Conservation (phyloP, 1,139 yeast species). For the Pneumocystis canis region DNA sequence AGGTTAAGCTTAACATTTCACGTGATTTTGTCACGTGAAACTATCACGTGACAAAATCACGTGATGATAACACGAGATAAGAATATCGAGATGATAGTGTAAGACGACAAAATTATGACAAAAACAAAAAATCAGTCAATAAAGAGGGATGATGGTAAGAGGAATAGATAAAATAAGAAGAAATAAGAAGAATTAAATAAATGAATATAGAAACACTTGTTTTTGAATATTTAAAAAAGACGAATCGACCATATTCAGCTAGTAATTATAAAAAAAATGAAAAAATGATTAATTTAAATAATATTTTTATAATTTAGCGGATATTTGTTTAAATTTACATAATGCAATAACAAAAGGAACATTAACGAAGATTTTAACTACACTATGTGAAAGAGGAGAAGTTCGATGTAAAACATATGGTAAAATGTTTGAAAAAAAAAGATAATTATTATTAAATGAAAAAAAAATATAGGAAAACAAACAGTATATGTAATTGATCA, state of each 20-base stretch:
- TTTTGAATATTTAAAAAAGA: slow-evolving; percentile 24
- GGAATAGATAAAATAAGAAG: too few relatives aligned
- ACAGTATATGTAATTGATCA: not conserved
- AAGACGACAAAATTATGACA: not conserved
- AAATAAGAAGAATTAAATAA: too few relatives aligned
- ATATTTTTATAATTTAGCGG: too few relatives aligned
- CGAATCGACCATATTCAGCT: slow-evolving; percentile 30
- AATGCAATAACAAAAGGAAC: slow-evolving; percentile 23
- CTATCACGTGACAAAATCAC: too few relatives aligned
- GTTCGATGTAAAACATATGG: slow-evolving; percentile 26
- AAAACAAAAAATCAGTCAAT: not conserved
- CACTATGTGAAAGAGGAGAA: slow-evolving; percentile 20
- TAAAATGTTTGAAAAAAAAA: not conserved
- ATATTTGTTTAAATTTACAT: slow-evolving; percentile 28
- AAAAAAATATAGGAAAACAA: not conserved
- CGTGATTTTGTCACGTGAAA: too few relatives aligned
- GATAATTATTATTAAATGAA: not conserved
- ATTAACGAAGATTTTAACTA: slow-evolving; percentile 22
- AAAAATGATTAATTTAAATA: not conserved
- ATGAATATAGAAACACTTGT: slow-evolving; percentile 13
- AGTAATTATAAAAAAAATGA: slow-evolving; percentile 3
- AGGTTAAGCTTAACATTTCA: too few relatives aligned
- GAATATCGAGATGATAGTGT: too few relatives aligned
- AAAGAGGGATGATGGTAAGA: not conserved
- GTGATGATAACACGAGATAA: too few relatives aligned